Evolutionary conservation across 1,139 yeast genomes (phyloP).

Genomic region (Geotrichum phurueaensis): DNA sequence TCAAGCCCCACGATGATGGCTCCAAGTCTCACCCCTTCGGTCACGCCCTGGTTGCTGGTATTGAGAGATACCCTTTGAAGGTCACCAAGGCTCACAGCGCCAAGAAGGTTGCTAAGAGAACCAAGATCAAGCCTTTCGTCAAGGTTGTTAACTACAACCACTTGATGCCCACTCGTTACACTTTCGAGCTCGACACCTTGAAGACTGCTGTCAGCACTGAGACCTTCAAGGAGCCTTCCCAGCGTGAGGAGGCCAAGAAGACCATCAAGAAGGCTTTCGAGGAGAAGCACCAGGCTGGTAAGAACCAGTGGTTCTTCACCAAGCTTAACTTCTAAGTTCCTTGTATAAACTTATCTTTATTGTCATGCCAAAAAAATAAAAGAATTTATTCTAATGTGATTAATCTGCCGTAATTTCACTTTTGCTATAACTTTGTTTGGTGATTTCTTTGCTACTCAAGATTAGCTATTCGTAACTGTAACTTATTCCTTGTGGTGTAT

Average conservation of each 20-base stretch:
- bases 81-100: slow-evolving; percentile 93
- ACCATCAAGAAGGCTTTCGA: slow-evolving; percentile 98
- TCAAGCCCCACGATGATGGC: slow-evolving; percentile 98
- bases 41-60: slow-evolving; percentile 99
- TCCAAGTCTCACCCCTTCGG: slow-evolving; percentile 98
- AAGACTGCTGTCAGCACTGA: slow-evolving; percentile 88
- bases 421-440: not conserved
- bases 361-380: slow-evolving; percentile 17
- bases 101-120: slow-evolving; percentile 95
- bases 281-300: slow-evolving; percentile 99
- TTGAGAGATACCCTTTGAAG: slow-evolving; percentile 97
- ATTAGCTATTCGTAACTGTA: not conserved
- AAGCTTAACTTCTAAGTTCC: slow-evolving; percentile 84
- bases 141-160: slow-evolving; percentile 99
- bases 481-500: not conserved
- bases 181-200: slow-evolving; percentile 93
- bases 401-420: slow-evolving; percentile 4
- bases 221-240: slow-evolving; percentile 96
- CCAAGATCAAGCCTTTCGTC: slow-evolving; percentile 98
- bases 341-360: slow-evolving; percentile 16
- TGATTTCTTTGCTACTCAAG: not conserved
- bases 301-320: slow-evolving; percentile 99
- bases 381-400: slow-evolving; percentile 17
- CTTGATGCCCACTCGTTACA: slow-evolving; percentile 99
- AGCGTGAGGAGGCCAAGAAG: slow-evolving; percentile 98